Conservation (phyloP, 2,329 filamentous ascomycete species). For the Trichoderma aggressivum region DNA sequence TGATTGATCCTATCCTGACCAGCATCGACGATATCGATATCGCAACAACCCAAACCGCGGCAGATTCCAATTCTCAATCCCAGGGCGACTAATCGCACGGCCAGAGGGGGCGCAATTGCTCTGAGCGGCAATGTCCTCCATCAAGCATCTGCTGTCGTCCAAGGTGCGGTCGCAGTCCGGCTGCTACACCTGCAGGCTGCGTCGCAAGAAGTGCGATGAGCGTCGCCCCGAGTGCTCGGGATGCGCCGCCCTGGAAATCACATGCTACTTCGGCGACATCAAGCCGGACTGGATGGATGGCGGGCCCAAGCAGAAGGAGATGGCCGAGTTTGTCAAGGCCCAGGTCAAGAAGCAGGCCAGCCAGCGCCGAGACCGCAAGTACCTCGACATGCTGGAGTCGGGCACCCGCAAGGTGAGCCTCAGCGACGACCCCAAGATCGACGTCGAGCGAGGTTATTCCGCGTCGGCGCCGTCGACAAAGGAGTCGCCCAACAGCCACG, state of each 20-base stretch:
- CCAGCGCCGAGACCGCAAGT: conserved; percentile 49
- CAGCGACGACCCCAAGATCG: neutral
- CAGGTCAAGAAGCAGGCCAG: conserved; percentile 54
- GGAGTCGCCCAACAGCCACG: conserved; percentile 19
- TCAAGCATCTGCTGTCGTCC: conserved; percentile 15
- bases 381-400: conserved; percentile 41
- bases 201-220: conserved; percentile 61
- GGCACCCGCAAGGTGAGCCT: conserved; percentile 30
- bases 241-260: conserved; percentile 53
- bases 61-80: neutral
- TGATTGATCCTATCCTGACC: neutral
- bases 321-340: conserved; percentile 52
- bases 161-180: conserved; percentile 43
- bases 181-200: conserved; percentile 60
- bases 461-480: conserved; percentile 15
- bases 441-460: conserved; percentile 5
- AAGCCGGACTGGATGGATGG: conserved; percentile 60
- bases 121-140: conserved; percentile 6
- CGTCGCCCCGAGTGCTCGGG: conserved; percentile 47
- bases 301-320: conserved; percentile 46
- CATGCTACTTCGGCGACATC: conserved; percentile 49
- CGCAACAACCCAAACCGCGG: neutral
- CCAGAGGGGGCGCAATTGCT: neutral
- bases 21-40: neutral
- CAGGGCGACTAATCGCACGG: neutral